Base-by-base conservation (phyloP, 768 basidiomycete species). In the Phanerochaete sordida region DNA sequence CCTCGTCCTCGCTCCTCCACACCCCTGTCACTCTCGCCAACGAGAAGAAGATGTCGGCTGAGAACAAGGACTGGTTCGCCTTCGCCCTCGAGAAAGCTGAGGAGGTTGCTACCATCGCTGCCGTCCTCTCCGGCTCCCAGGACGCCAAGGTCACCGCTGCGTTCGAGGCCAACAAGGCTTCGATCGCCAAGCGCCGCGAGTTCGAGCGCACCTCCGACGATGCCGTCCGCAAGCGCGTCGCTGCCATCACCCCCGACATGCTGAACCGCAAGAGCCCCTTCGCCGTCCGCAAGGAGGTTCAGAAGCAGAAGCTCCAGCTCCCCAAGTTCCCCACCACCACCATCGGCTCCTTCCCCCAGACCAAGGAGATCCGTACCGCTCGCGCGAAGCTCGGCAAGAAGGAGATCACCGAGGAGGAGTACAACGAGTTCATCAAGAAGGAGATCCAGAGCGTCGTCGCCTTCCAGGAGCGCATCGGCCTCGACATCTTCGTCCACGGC, bases 311-410 rank as follows among this genome's bases (percentile, higher is more conserved):
- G 70, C 85, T 97, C 73, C 81, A 89, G 65, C 84, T 99, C 26
- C 97, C 97, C 75, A 92, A 88, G 76, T 99, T 98, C 87, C 95
- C 96, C 61, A 97, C 96, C 57, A 98, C 96, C 58, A 97, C 96
- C 65, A 98, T 98, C 68, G 95, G 95, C 63, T 98, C 96, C 30
- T 98, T 97, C 93, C 96, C 95, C 67, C 97, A 99, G 89, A 99
- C 97, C 71, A 98, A 96, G 78, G 95, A 98, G 77, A 99, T 99
- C 69, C 95, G 97, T 78, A 83, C 83, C 66, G 95, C 95, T 70
- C 96, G 97, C 81, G 89, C 95, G 66, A 98, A 93, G 80, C 86
- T 93, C 67, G 85, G 82, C 75, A 99, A 98, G 81, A 86, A 87
- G 63, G 93, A 97, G 73, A 79, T 99, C 71, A 88, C 90, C 56